phyloP scores from a whole-genome alignment of 2,329 filamentous ascomycete species.

The Uncinocarpus reesii region DNA sequence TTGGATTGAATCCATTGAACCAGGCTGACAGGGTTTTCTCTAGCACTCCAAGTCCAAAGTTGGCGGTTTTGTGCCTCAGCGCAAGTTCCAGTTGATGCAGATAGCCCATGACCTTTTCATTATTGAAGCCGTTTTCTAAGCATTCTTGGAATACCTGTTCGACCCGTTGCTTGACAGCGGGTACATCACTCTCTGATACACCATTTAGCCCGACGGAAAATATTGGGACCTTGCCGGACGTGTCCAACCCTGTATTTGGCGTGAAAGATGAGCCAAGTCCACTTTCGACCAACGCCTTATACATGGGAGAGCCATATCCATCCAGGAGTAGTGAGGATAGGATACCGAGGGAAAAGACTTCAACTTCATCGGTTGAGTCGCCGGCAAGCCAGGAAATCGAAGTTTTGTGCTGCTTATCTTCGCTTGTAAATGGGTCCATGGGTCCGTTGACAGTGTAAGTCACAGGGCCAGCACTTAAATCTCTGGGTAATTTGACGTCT shows the following conservation, averaged over 20 bases:
- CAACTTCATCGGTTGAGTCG: conserved; percentile 68
- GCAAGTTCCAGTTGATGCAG: conserved; percentile 89
- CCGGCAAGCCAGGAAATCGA: conserved; percentile 88
- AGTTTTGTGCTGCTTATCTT: conserved; percentile 83
- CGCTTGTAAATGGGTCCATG: conserved; percentile 72
- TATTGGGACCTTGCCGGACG: conserved; percentile 62
- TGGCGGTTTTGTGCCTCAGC: conserved; percentile 91
- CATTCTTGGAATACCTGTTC: conserved; percentile 61
- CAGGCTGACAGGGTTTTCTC: conserved; percentile 81
- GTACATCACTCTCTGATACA: conserved; percentile 69
- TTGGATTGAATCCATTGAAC: conserved; percentile 92
- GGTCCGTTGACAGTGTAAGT: conserved; percentile 67
- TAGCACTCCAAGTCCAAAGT: conserved; percentile 84
- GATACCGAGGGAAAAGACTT: conserved; percentile 77
- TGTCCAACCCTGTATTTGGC: conserved; percentile 86
- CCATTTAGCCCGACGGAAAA: conserved; percentile 88
- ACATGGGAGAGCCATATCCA: conserved; percentile 89
- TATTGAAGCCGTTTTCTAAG: conserved; percentile 68
- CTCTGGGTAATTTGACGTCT: conserved; percentile 65
- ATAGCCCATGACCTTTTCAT: conserved; percentile 83
- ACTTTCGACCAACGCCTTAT: conserved; percentile 76
- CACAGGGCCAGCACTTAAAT: conserved; percentile 56
- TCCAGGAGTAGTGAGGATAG: conserved; percentile 78
- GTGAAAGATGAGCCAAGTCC: conserved; percentile 89
- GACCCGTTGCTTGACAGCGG: conserved; percentile 64